Base-by-base conservation (phyloP, 2,329 filamentous ascomycete species). In the Didymellaceae sp. region DNA sequence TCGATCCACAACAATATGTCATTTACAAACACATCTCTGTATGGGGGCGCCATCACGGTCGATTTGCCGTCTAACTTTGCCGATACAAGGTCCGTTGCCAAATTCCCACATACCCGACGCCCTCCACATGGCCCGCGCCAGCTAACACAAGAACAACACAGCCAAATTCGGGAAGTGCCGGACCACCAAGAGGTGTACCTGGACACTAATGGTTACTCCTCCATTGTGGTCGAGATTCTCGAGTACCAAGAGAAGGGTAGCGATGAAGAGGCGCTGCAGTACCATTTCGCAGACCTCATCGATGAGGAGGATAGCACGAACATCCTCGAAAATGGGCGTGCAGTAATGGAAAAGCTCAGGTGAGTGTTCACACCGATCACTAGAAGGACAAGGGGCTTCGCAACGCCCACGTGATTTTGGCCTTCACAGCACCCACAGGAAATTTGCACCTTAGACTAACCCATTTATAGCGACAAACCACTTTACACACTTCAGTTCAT, bases 141-240 rank as follows among this genome's bases (percentile, higher is more conserved):
- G 26, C 40, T 54, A 42, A 53, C 30, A 45, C 18, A 26, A 28
- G 13, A 30, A 10, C 6, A 33, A 13, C 6, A 35, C 58, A 90
- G 88, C 76, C 82, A 82, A 45, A 81, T 91, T 61, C 86, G 89
- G 57, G 83, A 91, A 75, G 85, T 92, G 5, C 89, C 89, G 41
- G 87, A 93, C 71, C 89, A 95, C 73, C 92, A 97, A 77, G 93
- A 97, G 79, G 88, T 97, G 62, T 96, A 86, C 77, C 87, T 97
- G 66, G 91, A 95, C 70, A 82, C 84, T 58, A 82, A 88, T 56
- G 91, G 91, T 40, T 92, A 92, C 73, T 90, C 90, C 3, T 91
- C 84, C 75, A 86, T 96, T 71, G 92, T 96, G 63, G 83, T 97
- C 73, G 93, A 97, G 66, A 90, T 97, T 66, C 88, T 89, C 45